phyloP scores from a whole-genome alignment of 257 asterid genomes.

The Lantana camara region DNA sequence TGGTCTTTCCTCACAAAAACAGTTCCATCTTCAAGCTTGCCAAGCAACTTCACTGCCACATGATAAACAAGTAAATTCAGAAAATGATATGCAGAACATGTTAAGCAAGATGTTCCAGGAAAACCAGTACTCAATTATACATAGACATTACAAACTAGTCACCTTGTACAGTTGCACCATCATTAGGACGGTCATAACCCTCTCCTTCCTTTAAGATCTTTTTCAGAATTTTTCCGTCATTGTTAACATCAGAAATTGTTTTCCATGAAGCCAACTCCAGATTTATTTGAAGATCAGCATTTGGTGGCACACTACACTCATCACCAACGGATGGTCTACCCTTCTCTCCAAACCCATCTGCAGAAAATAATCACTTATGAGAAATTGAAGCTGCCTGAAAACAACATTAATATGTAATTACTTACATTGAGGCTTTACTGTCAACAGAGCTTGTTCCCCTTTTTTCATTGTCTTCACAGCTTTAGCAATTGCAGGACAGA shows the following conservation, averaged over 20 bases:
- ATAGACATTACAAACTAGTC: background rate
- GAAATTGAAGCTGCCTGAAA: slow-evolving; percentile 9
- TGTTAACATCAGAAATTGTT: slow-evolving; percentile 44
- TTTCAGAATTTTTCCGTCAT: slow-evolving; percentile 51
- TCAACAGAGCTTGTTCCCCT: slow-evolving; percentile 46
- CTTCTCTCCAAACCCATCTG: slow-evolving; percentile 63
- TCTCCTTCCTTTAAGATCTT: slow-evolving; percentile 59
- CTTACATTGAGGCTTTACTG: slow-evolving; percentile 51
- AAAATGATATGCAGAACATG: background rate
- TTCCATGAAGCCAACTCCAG: slow-evolving; percentile 60
- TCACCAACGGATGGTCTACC: slow-evolving; percentile 35
- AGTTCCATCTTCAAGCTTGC: slow-evolving; percentile 57
- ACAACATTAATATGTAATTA: background rate
- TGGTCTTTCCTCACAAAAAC: slow-evolving; percentile 47
- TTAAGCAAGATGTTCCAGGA: background rate
- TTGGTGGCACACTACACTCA: slow-evolving; percentile 42
- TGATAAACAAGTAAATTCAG: background rate
- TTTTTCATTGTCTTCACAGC: slow-evolving; percentile 66
- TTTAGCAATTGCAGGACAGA: slow-evolving; percentile 55
- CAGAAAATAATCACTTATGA: slow-evolving; percentile 2
- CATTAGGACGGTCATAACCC: slow-evolving; percentile 54
- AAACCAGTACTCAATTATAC: background rate
- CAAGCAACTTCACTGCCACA: slow-evolving; percentile 48
- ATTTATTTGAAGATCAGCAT: slow-evolving; percentile 43
- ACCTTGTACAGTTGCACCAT: slow-evolving; percentile 50